Evolutionary conservation across 164 flowering plant species (phyloP).

Genomic region (Brasenia schreberi): DNA sequence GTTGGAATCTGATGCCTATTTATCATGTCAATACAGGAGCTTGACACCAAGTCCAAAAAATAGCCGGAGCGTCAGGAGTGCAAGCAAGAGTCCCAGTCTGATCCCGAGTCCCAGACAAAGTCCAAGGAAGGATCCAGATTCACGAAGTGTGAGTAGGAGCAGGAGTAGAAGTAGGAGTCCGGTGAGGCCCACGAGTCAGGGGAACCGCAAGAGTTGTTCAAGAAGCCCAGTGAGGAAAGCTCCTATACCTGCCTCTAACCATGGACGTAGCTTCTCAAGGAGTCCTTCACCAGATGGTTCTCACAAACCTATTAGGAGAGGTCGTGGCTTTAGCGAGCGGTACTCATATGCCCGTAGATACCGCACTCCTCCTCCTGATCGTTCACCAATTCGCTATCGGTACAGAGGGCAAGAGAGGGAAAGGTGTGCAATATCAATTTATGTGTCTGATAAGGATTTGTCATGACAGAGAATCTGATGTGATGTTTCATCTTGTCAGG

Average conservation of each 20-base stretch:
- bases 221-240: slow-evolving; percentile 52
- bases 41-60: slow-evolving; percentile 20
- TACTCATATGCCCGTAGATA: slow-evolving; percentile 86
- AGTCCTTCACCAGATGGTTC: slow-evolving; percentile 79
- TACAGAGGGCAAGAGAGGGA: slow-evolving; percentile 40
- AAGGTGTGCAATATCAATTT: not conserved
- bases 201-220: slow-evolving; percentile 49
- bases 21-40: slow-evolving; percentile 10
- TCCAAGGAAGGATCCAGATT: slow-evolving; percentile 28
- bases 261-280: slow-evolving; percentile 63
- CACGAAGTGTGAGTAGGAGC: slow-evolving; percentile 24
- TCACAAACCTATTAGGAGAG: slow-evolving; percentile 86
- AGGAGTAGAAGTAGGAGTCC: slow-evolving; percentile 36
- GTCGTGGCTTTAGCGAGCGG: slow-evolving; percentile 86
- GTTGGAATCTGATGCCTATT: not conserved
- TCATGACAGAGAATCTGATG: not conserved
- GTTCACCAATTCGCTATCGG: slow-evolving; percentile 74
- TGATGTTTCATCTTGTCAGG: slow-evolving; percentile 17
- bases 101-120: slow-evolving; percentile 22
- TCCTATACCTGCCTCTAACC: slow-evolving; percentile 37
- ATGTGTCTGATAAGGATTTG: not conserved
- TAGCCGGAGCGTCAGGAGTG: slow-evolving; percentile 28
- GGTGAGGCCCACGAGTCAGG: slow-evolving; percentile 33
- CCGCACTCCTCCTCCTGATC: slow-evolving; percentile 86
- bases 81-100: slow-evolving; percentile 12